phyloP scores from a whole-genome alignment of 2,329 filamentous ascomycete genomes.

The Graphilbum sp. region DNA sequence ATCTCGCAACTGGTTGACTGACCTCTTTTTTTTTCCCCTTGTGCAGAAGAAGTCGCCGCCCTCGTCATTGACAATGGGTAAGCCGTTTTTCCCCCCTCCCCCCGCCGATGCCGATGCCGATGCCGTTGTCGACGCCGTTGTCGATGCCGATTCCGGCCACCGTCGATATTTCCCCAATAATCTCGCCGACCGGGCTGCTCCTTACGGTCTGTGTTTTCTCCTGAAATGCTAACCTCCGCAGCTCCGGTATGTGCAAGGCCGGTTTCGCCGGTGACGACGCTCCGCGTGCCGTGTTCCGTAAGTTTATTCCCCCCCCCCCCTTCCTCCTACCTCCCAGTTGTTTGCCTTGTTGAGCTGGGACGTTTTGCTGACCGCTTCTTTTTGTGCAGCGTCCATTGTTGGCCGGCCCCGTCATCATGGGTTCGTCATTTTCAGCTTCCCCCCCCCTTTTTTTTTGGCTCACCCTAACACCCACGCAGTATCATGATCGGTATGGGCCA shows the following conservation, averaged over 20 bases:
- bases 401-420: constrained; percentile 99
- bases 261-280: constrained; percentile 99
- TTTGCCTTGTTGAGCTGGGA: no score
- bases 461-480: constrained; percentile 29
- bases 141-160: no score
- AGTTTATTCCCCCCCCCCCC: constrained; percentile 25
- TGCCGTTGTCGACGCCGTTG: no score
- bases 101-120: no score
- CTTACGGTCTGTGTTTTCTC: neutral
- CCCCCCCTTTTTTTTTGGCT: neutral
- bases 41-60: constrained; percentile 96
- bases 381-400: constrained; percentile 98
- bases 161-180: no score
- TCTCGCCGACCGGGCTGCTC: neutral
- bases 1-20: no score
- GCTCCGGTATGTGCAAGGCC: constrained; percentile 99
- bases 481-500: constrained; percentile 99
- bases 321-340: no score
- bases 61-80: constrained; percentile 99
- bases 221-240: constrained; percentile 31
- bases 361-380: no score
- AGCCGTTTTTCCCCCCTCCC: constrained; percentile 25
- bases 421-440: constrained; percentile 41
- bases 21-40: constrained; percentile 7
- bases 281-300: constrained; percentile 99